Percentiles rank a stretch among this genome's conserved stretches.
phyloP scores from a whole-genome alignment of 2,329 filamentous ascomycete genomes.

The Alternaria panax region DNA sequence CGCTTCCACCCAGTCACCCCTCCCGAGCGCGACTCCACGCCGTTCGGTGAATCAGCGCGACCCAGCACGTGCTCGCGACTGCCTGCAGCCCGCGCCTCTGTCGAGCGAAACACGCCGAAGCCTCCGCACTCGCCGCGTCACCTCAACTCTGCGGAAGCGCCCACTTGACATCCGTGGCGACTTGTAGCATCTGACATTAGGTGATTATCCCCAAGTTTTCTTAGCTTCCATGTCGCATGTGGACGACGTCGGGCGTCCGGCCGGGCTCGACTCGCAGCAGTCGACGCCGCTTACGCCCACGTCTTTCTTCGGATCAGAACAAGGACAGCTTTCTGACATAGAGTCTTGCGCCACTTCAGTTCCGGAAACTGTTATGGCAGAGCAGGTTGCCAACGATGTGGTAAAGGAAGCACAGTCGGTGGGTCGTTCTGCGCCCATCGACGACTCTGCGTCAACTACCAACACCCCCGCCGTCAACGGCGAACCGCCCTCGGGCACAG shows the following conservation, averaged over 20 bases:
- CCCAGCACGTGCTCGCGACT: slow-evolving; percentile 28
- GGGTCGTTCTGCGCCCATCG: slow-evolving; percentile 69
- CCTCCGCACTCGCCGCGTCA: slow-evolving; percentile 46
- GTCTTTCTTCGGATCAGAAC: slow-evolving; percentile 32
- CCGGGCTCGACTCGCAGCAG: slow-evolving; percentile 28
- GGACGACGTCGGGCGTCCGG: slow-evolving; percentile 30
- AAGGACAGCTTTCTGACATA: slow-evolving; percentile 44
- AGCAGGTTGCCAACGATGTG: slow-evolving; percentile 74
- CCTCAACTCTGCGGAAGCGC: slow-evolving; percentile 52
- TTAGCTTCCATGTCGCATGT: slow-evolving; percentile 30
- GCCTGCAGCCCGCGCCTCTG: slow-evolving; percentile 25
- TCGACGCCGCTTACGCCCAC: slow-evolving; percentile 24
- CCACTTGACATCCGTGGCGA: slow-evolving; percentile 49
- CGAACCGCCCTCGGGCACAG: slow-evolving; percentile 50
- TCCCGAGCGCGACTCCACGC: slow-evolving; percentile 33
- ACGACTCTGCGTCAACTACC: slow-evolving; percentile 69
- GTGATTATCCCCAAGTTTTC: slow-evolving; percentile 46
- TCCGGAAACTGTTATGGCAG: slow-evolving; percentile 73
- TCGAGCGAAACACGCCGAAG: slow-evolving; percentile 34
- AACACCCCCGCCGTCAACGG: slow-evolving; percentile 62
- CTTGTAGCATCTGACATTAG: slow-evolving; percentile 49
- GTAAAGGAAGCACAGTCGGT: slow-evolving; percentile 74
- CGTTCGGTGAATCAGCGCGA: slow-evolving; percentile 36
- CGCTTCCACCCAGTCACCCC: slow-evolving; percentile 31
- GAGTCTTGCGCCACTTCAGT: slow-evolving; percentile 49